phyloP scores from a whole-genome alignment of 2,329 filamentous ascomycete species.

The Ascochyta viciae-villosae region DNA sequence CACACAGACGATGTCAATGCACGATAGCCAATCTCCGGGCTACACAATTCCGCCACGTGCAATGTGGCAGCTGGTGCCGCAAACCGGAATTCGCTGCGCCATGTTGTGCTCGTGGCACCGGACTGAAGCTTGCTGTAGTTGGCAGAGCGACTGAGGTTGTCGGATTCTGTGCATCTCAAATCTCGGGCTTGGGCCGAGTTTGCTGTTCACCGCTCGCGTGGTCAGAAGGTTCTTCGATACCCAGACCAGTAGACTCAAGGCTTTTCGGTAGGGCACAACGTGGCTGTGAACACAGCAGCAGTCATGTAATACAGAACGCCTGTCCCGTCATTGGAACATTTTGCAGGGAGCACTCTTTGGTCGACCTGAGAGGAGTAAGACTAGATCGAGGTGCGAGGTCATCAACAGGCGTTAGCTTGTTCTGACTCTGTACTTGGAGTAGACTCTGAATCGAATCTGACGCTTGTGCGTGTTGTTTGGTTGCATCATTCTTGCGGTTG shows the following conservation, averaged over 20 bases:
- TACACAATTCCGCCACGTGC: conserved; percentile 21
- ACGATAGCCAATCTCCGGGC: neutral
- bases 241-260: neutral
- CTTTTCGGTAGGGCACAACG: conserved; percentile 17
- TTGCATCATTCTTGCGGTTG: neutral
- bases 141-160: neutral
- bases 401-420: neutral
- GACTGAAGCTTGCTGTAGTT: neutral
- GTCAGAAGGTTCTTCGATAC: neutral
- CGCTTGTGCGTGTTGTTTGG: neutral
- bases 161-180: too few species aligned
- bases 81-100: neutral
- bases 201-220: neutral
- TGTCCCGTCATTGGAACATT: neutral
- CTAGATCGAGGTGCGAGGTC: neutral
- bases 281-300: conserved; percentile 23
- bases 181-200: too few species aligned
- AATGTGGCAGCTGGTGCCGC: conserved; percentile 9
- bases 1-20: conserved; percentile 5
- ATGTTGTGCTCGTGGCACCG: neutral
- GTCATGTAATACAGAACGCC: conserved; percentile 14
- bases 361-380: neutral
- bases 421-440: neutral
- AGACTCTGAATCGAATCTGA: neutral
- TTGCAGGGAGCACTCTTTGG: neutral